These are phyloP conservation scores for Sporothrix inflata DNA, from an alignment of 2,329 filamentous ascomycete genomes.

Conservation along the genomic window DNA sequence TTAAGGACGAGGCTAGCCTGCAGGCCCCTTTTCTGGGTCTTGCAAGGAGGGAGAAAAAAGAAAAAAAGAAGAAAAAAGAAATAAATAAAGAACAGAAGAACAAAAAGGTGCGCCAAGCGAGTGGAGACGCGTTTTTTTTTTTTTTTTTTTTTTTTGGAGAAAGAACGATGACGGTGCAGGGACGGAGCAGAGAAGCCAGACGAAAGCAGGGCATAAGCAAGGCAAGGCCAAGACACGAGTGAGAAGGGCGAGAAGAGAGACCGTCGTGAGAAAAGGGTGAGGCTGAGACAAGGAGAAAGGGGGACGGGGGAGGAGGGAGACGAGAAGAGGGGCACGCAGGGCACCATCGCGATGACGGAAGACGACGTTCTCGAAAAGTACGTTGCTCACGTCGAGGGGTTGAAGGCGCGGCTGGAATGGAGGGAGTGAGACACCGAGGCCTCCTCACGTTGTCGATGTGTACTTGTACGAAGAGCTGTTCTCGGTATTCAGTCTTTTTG, in stretches of 20 bases:
- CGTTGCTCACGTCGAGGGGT: background rate
- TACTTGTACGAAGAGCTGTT: background rate
- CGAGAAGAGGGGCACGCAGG: background rate
- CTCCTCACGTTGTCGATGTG: background rate
- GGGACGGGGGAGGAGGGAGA: conserved; percentile 11
- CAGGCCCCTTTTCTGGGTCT: background rate
- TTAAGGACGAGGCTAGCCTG: conserved; percentile 16
- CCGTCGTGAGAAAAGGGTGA: background rate
- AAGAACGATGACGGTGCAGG: background rate
- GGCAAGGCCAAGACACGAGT: conserved; percentile 11
- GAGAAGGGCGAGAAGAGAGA: background rate
- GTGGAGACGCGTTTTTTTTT: conserved; percentile 18
- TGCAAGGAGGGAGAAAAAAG: background rate
- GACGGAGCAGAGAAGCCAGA: background rate
- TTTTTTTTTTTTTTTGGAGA: background rate
- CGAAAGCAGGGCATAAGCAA: background rate
- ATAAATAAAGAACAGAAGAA: background rate
- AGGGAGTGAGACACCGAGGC: background rate
- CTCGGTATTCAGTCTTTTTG: background rate
- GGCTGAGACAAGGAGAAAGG: conserved; percentile 8
- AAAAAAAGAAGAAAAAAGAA: background rate
- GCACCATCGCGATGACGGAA: conserved; percentile 1
- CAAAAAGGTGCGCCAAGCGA: background rate
- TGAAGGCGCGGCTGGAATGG: conserved; percentile 3
- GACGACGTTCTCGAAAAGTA: conserved; percentile 3